A percentile compares a stretch with the other conserved stretches of the same genome.
These are phyloP conservation scores for Fusarium sarcochroum DNA, from an alignment of 2,329 filamentous ascomycete species.

Conservation along the genomic window DNA sequence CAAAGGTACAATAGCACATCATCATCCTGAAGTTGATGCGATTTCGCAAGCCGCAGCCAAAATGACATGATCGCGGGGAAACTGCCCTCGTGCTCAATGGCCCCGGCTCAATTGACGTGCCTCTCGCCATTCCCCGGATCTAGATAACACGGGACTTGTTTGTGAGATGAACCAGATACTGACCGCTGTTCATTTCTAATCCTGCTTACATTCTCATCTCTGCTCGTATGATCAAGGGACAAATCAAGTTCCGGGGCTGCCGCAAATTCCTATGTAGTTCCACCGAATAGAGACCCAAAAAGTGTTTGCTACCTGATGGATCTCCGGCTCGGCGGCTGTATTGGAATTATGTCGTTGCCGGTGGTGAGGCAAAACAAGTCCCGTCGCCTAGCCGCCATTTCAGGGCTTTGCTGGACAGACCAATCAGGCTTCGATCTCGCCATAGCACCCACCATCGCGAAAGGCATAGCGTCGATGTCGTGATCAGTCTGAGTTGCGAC, in stretches of 20 bases:
- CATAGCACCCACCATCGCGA: conserved; percentile 57
- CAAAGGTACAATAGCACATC: conserved; percentile 20
- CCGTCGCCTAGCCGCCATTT: conserved; percentile 44
- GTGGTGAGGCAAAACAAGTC: conserved; percentile 45
- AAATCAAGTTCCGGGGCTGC: conserved; percentile 26
- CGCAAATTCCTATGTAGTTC: conserved; percentile 20
- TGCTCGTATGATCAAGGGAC: conserved; percentile 6
- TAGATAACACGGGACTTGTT: conserved; percentile 18
- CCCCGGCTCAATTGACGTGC: conserved; percentile 20
- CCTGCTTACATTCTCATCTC: not conserved
- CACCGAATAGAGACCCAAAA: conserved; percentile 20
- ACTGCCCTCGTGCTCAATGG: conserved; percentile 37
- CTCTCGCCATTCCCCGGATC: conserved; percentile 20
- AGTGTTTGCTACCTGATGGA: conserved; percentile 37
- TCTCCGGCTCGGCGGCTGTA: conserved; percentile 48
- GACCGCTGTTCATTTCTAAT: conserved; percentile 30
- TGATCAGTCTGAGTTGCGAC: conserved; percentile 60
- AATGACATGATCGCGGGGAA: conserved; percentile 49
- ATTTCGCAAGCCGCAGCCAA: conserved; percentile 41
- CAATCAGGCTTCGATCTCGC: conserved; percentile 54
- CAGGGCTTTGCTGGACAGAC: conserved; percentile 41
- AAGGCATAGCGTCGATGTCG: conserved; percentile 67
- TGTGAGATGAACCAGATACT: conserved; percentile 30
- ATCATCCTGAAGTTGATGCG: conserved; percentile 1
- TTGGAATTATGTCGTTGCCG: conserved; percentile 39